phyloP scores from a whole-genome alignment of 768 basidiomycete species.

The Scleroderma bovista region DNA sequence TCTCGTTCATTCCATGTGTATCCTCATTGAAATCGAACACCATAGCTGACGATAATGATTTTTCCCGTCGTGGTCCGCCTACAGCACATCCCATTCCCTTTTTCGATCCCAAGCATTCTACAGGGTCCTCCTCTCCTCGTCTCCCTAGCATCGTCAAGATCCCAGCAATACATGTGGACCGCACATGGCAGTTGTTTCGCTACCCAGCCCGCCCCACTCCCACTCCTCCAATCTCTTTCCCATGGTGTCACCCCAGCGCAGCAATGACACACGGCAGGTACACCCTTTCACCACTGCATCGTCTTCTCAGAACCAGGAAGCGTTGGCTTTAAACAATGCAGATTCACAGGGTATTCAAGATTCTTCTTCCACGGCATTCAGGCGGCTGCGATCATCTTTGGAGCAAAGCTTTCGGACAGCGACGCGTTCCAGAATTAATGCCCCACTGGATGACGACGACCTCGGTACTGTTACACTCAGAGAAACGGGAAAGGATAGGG shows the following conservation, averaged over 20 bases:
- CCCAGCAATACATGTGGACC: constrained; percentile 26
- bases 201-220: constrained; percentile 33
- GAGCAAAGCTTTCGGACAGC: constrained; percentile 64
- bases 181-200: constrained; percentile 43
- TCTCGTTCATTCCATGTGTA: constrained; percentile 8
- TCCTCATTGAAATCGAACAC: constrained; percentile 3
- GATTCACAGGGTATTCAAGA: constrained; percentile 32
- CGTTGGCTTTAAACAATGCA: constrained; percentile 18
- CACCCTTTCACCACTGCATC: constrained; percentile 32
- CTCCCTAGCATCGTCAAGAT: constrained; percentile 10
- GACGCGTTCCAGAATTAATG: constrained; percentile 49
- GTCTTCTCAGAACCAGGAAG: constrained; percentile 37
- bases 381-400: constrained; percentile 59
- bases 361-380: constrained; percentile 48
- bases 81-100: constrained; percentile 1
- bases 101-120: constrained; percentile 7
- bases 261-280: constrained; percentile 26
- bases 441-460: constrained; percentile 33
- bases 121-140: constrained; percentile 9
- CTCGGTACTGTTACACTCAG: constrained; percentile 41
- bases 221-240: constrained; percentile 40
- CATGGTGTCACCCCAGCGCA: constrained; percentile 40
- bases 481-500: constrained; percentile 39
- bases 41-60: constrained; percentile 12
- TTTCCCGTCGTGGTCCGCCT: constrained; percentile 6